A percentile compares a stretch with the other conserved stretches of the same genome.
Evolutionary conservation across 78 protist genomes (phyloP).

Genomic region (Pelomyxa schiedti): DNA sequence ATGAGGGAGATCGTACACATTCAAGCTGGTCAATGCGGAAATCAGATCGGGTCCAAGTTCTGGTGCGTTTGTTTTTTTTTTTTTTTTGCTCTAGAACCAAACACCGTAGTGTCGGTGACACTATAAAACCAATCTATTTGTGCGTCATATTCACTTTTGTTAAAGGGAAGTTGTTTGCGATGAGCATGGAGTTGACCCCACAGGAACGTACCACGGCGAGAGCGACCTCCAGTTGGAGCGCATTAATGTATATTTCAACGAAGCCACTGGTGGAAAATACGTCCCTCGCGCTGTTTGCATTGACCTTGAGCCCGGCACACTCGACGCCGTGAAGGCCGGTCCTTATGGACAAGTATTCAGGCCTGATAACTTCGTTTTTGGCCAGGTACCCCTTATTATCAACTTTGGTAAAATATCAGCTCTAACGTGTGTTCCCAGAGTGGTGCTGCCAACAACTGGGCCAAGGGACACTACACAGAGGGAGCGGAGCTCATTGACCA

Average conservation of each 20-base stretch:
- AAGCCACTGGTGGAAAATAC: slow-evolving; percentile 84
- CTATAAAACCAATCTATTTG: too few relatives aligned
- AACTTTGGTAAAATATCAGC: too few relatives aligned
- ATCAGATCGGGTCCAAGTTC: slow-evolving; percentile 77
- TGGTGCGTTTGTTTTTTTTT: slow-evolving; percentile 32
- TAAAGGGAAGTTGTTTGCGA: slow-evolving; percentile 85
- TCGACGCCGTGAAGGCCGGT: slow-evolving; percentile 88
- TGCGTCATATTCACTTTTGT: too few relatives aligned
- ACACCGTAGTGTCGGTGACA: too few relatives aligned
- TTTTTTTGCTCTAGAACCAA: neutral
- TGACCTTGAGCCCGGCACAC: slow-evolving; percentile 96
- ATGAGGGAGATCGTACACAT: slow-evolving; percentile 55
- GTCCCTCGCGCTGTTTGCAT: slow-evolving; percentile 96
- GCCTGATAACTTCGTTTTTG: slow-evolving; percentile 88
- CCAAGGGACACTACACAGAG: slow-evolving; percentile 97
- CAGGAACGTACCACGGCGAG: slow-evolving; percentile 86
- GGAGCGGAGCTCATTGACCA: slow-evolving; percentile 88
- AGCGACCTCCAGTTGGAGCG: slow-evolving; percentile 87
- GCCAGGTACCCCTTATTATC: too few relatives aligned
- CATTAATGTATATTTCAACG: slow-evolving; percentile 94
- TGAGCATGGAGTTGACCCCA: slow-evolving; percentile 92
- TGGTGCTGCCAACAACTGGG: slow-evolving; percentile 95
- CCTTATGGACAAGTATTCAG: slow-evolving; percentile 87
- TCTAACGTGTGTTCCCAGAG: too few relatives aligned
- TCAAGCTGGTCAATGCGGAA: slow-evolving; percentile 71